A percentile compares a stretch with the other conserved stretches of the same genome.
These are phyloP conservation scores for Straminergon stramineum DNA, from an alignment of 225 moss, liverwort and hornwort genomes.

Conservation along the genomic window DNA sequence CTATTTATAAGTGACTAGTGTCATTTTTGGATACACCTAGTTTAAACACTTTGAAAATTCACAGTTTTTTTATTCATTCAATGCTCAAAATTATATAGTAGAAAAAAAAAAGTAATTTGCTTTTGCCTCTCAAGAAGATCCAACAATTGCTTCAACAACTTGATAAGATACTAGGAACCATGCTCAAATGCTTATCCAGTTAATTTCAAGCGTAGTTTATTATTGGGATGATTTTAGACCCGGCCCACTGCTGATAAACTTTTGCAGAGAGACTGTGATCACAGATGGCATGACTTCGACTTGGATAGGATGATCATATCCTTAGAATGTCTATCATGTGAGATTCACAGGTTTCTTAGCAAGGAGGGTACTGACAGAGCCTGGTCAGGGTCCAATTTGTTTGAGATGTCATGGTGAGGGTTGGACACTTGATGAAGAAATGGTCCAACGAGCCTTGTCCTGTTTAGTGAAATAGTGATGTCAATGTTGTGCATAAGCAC, in stretches of 20 bases:
- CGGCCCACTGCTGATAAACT: background rate
- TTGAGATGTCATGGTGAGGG: background rate
- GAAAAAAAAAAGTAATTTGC: fast-evolving
- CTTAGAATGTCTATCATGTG: background rate
- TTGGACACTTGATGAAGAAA: background rate
- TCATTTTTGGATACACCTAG: background rate
- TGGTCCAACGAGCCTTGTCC: background rate
- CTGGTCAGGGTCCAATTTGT: background rate
- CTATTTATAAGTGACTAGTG: background rate
- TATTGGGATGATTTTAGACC: background rate
- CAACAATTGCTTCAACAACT: background rate
- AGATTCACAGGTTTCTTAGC: background rate
- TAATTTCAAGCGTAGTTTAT: background rate
- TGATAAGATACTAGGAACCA: background rate
- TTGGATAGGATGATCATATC: background rate
- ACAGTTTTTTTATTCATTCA: background rate
- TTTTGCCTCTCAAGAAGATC: background rate
- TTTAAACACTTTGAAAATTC: background rate
- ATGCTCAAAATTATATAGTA: background rate
- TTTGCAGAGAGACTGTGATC: background rate
- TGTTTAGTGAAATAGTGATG: background rate
- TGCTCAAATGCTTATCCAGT: background rate
- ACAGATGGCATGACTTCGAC: background rate
- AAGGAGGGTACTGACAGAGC: background rate
- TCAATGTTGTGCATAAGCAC: background rate